phyloP scores from a whole-genome alignment of 176 grass and related monocot genomes.

The Ensete ventricosum region DNA sequence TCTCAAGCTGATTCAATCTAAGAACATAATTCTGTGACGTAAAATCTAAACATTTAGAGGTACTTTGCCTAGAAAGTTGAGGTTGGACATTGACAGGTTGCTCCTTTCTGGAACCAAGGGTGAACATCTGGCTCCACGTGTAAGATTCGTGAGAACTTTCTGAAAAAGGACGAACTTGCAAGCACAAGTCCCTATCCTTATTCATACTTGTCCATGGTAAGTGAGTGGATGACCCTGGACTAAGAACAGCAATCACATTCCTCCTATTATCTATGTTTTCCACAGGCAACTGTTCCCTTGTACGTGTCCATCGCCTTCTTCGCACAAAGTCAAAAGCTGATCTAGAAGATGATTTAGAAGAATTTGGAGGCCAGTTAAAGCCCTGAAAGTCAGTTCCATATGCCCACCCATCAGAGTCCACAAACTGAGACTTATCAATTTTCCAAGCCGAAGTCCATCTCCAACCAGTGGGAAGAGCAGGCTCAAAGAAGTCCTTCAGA shows the following conservation, averaged over 20 bases:
- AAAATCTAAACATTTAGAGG: conserved; percentile 39
- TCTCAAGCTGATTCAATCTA: conserved; percentile 81
- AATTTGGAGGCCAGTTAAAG: conserved; percentile 63
- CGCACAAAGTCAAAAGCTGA: conserved; percentile 61
- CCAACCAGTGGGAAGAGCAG: conserved; percentile 76
- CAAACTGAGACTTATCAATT: conserved; percentile 73
- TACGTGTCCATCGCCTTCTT: conserved; percentile 80
- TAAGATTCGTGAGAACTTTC: conserved; percentile 53
- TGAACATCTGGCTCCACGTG: conserved; percentile 71
- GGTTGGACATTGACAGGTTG: conserved; percentile 43
- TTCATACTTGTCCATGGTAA: conserved; percentile 76
- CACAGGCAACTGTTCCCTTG: conserved; percentile 42
- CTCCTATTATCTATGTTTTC: conserved; percentile 43
- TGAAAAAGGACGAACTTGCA: conserved; percentile 77
- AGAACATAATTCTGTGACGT: conserved; percentile 44
- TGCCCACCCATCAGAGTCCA: conserved; percentile 88
- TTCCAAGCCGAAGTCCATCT: conserved; percentile 84
- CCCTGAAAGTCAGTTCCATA: conserved; percentile 71
- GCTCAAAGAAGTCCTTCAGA: conserved; percentile 84
- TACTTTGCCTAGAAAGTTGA: conserved; percentile 46
- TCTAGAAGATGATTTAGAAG: conserved; percentile 63
- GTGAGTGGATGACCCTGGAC: conserved; percentile 51
- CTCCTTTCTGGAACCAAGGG: conserved; percentile 41
- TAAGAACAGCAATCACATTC: conserved; percentile 65
- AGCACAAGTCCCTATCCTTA: conserved; percentile 59